Conservation (phyloP, 1,139 yeast genomes). For the Suhomyces maxii region DNA sequence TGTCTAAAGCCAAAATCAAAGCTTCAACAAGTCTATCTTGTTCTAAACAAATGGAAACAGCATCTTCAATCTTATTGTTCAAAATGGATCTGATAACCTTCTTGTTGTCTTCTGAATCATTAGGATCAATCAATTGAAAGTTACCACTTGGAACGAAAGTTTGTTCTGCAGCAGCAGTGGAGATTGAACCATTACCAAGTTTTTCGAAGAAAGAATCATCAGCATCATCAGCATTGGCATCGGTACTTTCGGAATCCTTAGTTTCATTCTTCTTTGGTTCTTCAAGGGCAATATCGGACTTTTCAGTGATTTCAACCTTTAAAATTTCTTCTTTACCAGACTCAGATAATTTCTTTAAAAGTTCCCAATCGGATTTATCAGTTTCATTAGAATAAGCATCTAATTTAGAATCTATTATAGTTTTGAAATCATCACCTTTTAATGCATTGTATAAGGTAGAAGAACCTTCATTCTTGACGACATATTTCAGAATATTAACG, state of each 20-base stretch:
- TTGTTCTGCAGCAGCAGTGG: constrained; percentile 13
- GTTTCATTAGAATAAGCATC: constrained; percentile 37
- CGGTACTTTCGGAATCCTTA: constrained; percentile 8
- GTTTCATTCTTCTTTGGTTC: constrained; percentile 21
- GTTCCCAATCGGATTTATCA: constrained; percentile 74
- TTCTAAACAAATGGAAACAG: constrained; percentile 67
- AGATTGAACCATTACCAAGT: constrained; percentile 33
- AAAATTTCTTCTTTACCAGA: constrained; percentile 49
- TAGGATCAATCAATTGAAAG: constrained; percentile 34
- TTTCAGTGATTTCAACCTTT: constrained; percentile 25
- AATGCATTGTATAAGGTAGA: constrained; percentile 60
- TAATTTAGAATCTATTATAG: constrained; percentile 55
- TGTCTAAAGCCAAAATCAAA: constrained; percentile 73
- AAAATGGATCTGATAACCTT: constrained; percentile 59
- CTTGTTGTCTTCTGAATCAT: constrained; percentile 32
- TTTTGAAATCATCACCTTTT: constrained; percentile 50
- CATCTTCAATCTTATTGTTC: constrained; percentile 62
- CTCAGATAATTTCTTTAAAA: constrained; percentile 57
- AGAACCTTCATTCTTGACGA: constrained; percentile 39
- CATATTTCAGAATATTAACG: constrained; percentile 53
- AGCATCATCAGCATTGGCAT: constrained; percentile 27
- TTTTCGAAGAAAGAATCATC: constrained; percentile 52
- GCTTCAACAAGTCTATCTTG: constrained; percentile 75
- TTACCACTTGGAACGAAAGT: constrained; percentile 46
- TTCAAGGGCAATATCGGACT: constrained; percentile 17